Conservation (phyloP, 164 flowering plant species). For the Vitis cinerea region DNA sequence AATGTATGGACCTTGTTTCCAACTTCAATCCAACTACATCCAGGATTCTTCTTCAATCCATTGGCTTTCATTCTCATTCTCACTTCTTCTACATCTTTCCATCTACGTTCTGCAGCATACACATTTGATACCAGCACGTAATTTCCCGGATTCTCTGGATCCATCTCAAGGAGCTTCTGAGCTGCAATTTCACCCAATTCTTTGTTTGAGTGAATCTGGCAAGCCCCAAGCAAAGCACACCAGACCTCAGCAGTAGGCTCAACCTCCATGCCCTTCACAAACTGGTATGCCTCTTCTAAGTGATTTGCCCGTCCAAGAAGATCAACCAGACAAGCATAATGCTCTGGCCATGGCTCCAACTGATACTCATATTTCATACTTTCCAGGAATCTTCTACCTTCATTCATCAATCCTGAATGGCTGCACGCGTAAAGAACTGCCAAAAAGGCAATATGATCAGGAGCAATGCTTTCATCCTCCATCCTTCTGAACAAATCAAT, state of each 20-base stretch:
- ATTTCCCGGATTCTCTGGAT: conserved; percentile 65
- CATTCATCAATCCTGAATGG: conserved; percentile 66
- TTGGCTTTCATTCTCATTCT: conserved; percentile 60
- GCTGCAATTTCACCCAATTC: conserved; percentile 70
- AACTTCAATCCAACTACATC: conserved; percentile 86
- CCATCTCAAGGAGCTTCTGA: conserved; percentile 55
- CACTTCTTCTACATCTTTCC: conserved; percentile 71
- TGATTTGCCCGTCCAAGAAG: conserved; percentile 74
- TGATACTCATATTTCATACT: conserved; percentile 50
- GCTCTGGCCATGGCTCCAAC: conserved; percentile 88
- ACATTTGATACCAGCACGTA: conserved; percentile 75
- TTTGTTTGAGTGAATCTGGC: conserved; percentile 57
- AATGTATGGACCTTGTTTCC: conserved; percentile 64
- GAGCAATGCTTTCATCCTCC: conserved; percentile 41
- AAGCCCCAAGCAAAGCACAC: conserved; percentile 82
- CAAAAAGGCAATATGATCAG: conserved; percentile 78
- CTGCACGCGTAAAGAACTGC: conserved; percentile 82
- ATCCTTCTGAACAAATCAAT: conserved; percentile 48
- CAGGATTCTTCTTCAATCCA: conserved; percentile 78
- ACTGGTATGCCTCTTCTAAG: conserved; percentile 66
- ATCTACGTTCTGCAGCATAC: conserved; percentile 59
- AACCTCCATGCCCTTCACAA: conserved; percentile 48
- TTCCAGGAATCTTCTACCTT: conserved; percentile 52
- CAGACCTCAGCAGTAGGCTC: conserved; percentile 69
- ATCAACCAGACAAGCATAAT: conserved; percentile 82